Evolutionary conservation across 768 basidiomycete species (phyloP), one percentile per base, ranked within the genome.

Genomic region (Agrocybe pediades): DNA sequence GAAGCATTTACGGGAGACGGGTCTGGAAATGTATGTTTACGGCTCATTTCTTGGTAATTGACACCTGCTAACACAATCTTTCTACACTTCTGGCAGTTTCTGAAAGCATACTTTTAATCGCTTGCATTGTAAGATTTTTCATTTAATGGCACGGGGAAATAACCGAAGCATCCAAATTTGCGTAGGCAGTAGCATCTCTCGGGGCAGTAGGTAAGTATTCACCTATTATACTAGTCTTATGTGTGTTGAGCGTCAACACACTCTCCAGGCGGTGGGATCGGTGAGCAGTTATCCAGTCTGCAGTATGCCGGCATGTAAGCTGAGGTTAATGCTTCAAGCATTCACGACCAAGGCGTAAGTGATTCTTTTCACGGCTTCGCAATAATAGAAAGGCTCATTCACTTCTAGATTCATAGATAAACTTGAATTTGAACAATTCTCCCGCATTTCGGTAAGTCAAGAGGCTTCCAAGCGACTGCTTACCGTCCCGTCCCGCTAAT

Each of bases 341-440:
- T 71, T 68, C 42, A 64, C 66, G n/a, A 53, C 59, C 25, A 56
- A 57, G 53, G 70, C 65, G 71, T 73, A 23, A 40, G 71, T 57
- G 11, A 33, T 30, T 24, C 45, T 42, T 6, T 51, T 45, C 16
- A 9, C 24, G 21, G 21, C 4, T 17, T 13, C 13, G 49, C 19
- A 27, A 36, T 36, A 36, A 9, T 27, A 29, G 6, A 17, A 15
- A 9, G 11, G 13, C 30, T 27, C n/a, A 8, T 29, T 30, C 33
- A 4, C n/a, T 19, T 51, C 27, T 46, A 71, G 69, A 40, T 67
- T 68, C 36, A 16, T 47, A 16, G 43, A 59, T 39, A 57, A 57
- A 40, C n/a, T 36, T 4, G 63, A 65, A 9, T 72, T 70, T 26
- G 57, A 47, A 11, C 57, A 62, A 25, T 65, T 72, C 46, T 45